A percentile compares a stretch with the other conserved stretches of the same genome.
phyloP scores from a whole-genome alignment of 257 asterid species.

The Nicotiana attenuata region DNA sequence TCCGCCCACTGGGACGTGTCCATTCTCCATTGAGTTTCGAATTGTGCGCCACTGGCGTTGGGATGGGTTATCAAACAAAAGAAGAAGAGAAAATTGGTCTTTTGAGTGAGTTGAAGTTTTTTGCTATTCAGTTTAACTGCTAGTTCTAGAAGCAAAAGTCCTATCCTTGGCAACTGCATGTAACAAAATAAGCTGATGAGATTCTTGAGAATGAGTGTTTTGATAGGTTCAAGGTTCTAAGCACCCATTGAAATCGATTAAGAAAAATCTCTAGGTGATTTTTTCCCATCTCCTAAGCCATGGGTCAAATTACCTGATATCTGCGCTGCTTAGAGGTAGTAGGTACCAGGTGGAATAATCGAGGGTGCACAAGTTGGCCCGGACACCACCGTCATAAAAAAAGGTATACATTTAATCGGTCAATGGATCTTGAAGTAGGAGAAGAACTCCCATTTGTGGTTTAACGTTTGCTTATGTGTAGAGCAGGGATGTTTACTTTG shows the following conservation, averaged over 20 bases:
- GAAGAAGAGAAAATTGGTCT: not conserved
- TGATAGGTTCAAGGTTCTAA: not conserved
- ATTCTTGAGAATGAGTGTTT: not conserved
- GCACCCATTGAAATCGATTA: not conserved
- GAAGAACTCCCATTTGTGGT: not conserved
- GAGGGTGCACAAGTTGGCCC: no score
- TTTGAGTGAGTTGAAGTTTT: not conserved
- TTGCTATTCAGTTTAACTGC: not conserved
- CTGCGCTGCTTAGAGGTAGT: no score
- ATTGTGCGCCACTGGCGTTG: no score
- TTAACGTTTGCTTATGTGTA: not conserved
- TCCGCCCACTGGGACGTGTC: no score
- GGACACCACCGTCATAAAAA: no score
- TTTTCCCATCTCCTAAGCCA: no score
- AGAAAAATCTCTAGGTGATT: not conserved
- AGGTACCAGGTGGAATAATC: no score
- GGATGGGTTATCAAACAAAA: no score
- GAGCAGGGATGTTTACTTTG: not conserved
- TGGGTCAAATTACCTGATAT: not conserved
- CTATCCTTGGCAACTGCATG: no score
- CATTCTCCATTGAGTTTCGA: no score
- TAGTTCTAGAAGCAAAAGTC: not conserved
- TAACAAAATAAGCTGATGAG: not conserved
- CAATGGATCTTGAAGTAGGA: not conserved
- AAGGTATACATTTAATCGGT: not conserved